These are phyloP conservation scores for Claviceps sp. DNA, from an alignment of 2,329 filamentous ascomycete species.

Conservation along the genomic window DNA sequence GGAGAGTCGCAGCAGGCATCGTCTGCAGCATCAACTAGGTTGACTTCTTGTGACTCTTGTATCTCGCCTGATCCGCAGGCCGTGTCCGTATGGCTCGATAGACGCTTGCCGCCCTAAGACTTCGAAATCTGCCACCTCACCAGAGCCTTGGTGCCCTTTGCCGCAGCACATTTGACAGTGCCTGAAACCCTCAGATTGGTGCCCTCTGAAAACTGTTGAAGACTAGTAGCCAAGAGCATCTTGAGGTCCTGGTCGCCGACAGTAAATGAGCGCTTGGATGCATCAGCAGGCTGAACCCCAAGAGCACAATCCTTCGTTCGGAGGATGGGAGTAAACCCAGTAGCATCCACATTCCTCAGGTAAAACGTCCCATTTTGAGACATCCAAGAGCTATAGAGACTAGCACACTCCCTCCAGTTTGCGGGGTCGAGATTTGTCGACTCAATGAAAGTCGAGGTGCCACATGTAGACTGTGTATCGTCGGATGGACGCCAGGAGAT, in stretches of 20 bases:
- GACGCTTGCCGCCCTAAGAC: constrained; percentile 5
- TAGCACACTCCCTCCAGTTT: constrained; percentile 18
- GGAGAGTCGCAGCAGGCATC: neutral
- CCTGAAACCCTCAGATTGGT: constrained; percentile 11
- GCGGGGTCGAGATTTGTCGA: constrained; percentile 12
- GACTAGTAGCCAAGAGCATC: constrained; percentile 10
- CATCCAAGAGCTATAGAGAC: constrained; percentile 17
- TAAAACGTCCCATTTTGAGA: constrained; percentile 18
- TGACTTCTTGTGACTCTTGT: neutral
- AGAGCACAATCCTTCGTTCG: constrained; percentile 15
- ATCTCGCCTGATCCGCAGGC: neutral
- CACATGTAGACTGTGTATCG: constrained; percentile 14
- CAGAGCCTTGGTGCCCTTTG: constrained; percentile 7
- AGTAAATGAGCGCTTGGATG: constrained; percentile 9
- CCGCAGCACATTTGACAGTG: constrained; percentile 10
- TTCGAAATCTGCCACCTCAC: constrained; percentile 13
- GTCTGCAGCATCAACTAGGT: too few species aligned
- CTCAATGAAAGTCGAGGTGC: constrained; percentile 12
- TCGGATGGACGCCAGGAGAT: constrained; percentile 14
- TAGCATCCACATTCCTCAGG: constrained; percentile 9
- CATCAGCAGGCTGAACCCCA: constrained; percentile 12
- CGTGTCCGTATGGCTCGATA: neutral
- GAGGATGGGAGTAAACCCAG: constrained; percentile 12
- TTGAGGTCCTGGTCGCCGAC: constrained; percentile 14
- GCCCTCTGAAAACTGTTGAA: constrained; percentile 10